These are phyloP conservation scores for Metarhizium rileyi DNA, from an alignment of 2,329 filamentous ascomycete species.

Conservation along the genomic window DNA sequence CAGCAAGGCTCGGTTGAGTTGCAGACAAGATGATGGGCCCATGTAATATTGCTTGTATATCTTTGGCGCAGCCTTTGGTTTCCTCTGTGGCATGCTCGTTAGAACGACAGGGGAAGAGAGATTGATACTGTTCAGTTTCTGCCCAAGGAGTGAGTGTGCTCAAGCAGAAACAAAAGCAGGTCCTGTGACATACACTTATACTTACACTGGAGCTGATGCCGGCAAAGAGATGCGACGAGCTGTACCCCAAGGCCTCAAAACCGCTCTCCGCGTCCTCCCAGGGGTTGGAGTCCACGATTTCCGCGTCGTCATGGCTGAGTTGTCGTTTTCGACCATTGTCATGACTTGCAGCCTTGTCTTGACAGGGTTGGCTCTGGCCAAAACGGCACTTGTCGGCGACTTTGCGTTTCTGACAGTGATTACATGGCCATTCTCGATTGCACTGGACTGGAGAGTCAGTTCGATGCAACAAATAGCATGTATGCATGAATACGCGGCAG, in stretches of 20 bases:
- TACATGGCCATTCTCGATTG: slow-evolving; percentile 30
- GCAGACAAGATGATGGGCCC: slow-evolving; percentile 15
- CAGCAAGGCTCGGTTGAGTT: slow-evolving; percentile 21
- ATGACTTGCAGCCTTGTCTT: slow-evolving; percentile 13
- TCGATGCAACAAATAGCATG: no score
- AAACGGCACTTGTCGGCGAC: slow-evolving; percentile 27
- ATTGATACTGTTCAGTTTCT: neutral
- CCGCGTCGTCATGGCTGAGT: slow-evolving; percentile 11
- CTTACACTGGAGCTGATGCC: slow-evolving; percentile 10
- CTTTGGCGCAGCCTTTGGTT: slow-evolving; percentile 9
- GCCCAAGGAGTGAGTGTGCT: neutral
- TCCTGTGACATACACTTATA: neutral
- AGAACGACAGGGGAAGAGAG: neutral
- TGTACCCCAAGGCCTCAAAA: slow-evolving; percentile 27
- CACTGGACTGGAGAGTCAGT: slow-evolving; percentile 18
- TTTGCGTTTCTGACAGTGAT: slow-evolving; percentile 30
- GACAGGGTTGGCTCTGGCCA: slow-evolving; percentile 8
- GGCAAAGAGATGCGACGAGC: slow-evolving; percentile 22
- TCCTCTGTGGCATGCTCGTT: slow-evolving; percentile 8
- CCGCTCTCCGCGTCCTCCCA: slow-evolving; percentile 18
- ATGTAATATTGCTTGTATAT: slow-evolving; percentile 12
- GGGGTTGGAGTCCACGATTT: slow-evolving; percentile 12
- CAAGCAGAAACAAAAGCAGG: neutral
- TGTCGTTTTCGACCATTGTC: slow-evolving; percentile 15
- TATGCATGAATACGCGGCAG: no score